Evolutionary conservation across 352 stramenopile genomes (phyloP).

Genomic region (Pythium catenulatum): DNA sequence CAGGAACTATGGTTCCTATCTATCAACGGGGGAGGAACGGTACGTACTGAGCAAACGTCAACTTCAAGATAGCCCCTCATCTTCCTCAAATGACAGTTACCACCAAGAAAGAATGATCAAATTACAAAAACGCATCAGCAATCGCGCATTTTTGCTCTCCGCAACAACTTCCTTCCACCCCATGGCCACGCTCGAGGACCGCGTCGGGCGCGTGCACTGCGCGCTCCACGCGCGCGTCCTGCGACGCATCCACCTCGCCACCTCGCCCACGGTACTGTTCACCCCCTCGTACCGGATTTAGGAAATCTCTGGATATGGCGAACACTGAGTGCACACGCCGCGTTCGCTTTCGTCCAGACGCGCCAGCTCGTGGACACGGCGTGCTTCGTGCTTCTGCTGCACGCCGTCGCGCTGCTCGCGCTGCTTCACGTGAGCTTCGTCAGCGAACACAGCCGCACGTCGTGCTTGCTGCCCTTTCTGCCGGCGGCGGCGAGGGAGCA

Average conservation of each 20-base stretch:
- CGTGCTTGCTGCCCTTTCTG: constrained; percentile 69
- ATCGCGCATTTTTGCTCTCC: no score
- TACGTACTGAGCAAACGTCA: no score
- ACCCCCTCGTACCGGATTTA: no score
- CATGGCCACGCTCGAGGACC: neutral
- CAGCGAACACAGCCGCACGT: constrained; percentile 30
- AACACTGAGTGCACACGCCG: no score
- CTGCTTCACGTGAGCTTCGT: constrained; percentile 82
- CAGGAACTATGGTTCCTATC: no score
- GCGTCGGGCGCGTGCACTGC: constrained; percentile 77
- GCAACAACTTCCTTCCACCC: no score
- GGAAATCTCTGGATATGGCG: no score
- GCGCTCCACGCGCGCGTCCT: constrained; percentile 76
- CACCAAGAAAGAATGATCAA: no score
- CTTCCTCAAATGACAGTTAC: no score
- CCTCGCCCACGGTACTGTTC: constrained; percentile 73
- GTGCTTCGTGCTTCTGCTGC: constrained; percentile 77
- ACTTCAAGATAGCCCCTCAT: no score
- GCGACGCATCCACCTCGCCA: constrained; percentile 65
- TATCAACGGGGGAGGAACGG: no score
- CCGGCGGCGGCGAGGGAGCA: constrained; percentile 12
- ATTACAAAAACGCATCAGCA: no score
- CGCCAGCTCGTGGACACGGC: constrained; percentile 76
- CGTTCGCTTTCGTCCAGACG: neutral
- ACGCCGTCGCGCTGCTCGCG: constrained; percentile 72